Evolutionary conservation across 2,329 filamentous ascomycete species (phyloP).

Genomic region (Aurifilum marmelostoma): DNA sequence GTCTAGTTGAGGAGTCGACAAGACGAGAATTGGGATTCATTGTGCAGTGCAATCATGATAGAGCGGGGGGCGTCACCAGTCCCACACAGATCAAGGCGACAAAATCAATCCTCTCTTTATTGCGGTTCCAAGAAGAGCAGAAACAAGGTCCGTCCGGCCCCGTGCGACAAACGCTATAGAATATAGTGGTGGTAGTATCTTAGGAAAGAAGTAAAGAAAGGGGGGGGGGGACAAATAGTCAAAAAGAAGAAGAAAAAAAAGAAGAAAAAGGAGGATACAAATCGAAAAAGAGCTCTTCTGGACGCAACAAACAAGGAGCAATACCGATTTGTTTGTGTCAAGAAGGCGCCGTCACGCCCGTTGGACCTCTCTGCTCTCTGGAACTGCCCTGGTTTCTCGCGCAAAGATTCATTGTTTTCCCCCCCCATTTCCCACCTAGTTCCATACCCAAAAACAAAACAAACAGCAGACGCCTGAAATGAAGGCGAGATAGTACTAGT

Average conservation of each 20-base stretch:
- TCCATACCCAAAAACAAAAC: neutral
- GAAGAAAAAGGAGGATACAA: neutral
- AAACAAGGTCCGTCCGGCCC: neutral
- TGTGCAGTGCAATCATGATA: neutral
- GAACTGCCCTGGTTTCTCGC: neutral
- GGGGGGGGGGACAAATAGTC: too few species aligned
- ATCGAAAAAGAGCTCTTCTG: neutral
- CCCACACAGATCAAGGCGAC: neutral
- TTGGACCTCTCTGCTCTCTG: neutral
- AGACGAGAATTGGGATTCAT: neutral
- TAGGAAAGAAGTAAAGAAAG: too few species aligned
- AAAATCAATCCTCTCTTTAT: neutral
- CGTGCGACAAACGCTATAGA: neutral
- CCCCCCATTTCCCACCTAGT: neutral
- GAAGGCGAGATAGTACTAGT: neutral
- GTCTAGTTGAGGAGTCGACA: too few species aligned
- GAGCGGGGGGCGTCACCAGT: neutral
- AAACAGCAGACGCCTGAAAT: neutral
- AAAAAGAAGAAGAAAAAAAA: neutral
- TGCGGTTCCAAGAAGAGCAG: neutral
- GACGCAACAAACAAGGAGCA: neutral
- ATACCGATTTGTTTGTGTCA: neutral
- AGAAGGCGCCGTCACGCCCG: neutral
- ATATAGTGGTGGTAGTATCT: neutral
- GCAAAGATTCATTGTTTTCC: neutral